phyloP scores from a whole-genome alignment of 2,329 filamentous ascomycete genomes.

The Claviceps lovelessii region DNA sequence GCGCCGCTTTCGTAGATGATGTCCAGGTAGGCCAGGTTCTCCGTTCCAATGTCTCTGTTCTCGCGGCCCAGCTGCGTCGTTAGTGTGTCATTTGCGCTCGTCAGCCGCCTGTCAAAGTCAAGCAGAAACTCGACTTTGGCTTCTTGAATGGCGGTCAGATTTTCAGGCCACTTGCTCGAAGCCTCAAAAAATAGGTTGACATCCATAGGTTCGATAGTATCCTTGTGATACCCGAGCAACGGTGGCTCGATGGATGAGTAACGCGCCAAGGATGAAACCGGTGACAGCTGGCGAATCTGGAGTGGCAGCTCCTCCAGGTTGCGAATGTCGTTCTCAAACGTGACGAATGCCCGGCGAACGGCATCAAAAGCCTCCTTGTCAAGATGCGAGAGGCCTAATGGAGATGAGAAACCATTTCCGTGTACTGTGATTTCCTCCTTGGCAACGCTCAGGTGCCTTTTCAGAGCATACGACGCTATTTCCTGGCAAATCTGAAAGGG shows the following conservation, averaged over 20 bases:
- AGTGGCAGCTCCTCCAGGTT: slow-evolving; percentile 71
- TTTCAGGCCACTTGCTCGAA: slow-evolving; percentile 87
- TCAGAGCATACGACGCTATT: slow-evolving; percentile 59
- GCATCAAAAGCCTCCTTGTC: slow-evolving; percentile 50
- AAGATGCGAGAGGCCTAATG: slow-evolving; percentile 31
- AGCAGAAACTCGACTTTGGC: slow-evolving; percentile 86
- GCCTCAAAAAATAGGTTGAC: slow-evolving; percentile 84
- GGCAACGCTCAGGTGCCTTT: slow-evolving; percentile 50
- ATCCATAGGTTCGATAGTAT: slow-evolving; percentile 46
- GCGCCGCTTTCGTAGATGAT: slow-evolving; percentile 58
- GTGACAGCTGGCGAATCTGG: slow-evolving; percentile 66
- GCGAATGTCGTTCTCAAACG: slow-evolving; percentile 64
- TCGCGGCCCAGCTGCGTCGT: slow-evolving; percentile 66
- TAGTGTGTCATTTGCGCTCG: slow-evolving; percentile 43
- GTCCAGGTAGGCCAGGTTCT: slow-evolving; percentile 74
- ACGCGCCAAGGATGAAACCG: slow-evolving; percentile 58
- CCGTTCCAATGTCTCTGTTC: slow-evolving; percentile 50
- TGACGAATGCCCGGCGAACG: slow-evolving; percentile 54
- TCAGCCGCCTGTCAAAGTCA: slow-evolving; percentile 57
- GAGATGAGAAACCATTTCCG: slow-evolving; percentile 34
- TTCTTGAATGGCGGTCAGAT: slow-evolving; percentile 77
- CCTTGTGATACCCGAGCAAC: slow-evolving; percentile 28
- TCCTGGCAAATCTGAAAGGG: slow-evolving; percentile 59
- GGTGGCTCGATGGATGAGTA: slow-evolving; percentile 47
- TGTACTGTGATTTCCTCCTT: slow-evolving; percentile 38